Evolutionary conservation across 2,329 filamentous ascomycete species (phyloP).

Genomic region (Alternaria sp.): DNA sequence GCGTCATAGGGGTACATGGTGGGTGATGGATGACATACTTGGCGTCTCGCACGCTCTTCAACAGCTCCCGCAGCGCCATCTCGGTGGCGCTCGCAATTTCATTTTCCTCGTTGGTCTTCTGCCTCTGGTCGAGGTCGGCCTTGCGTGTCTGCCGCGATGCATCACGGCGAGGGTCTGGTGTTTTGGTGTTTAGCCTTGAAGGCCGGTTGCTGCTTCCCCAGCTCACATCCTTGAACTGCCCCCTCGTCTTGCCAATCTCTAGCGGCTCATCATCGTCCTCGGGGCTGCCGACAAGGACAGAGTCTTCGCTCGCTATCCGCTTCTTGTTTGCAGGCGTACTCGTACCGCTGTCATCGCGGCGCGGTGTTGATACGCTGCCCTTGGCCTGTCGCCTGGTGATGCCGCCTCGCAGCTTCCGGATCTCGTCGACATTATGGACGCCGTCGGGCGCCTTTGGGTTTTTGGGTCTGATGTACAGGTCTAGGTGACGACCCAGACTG

Average conservation of each 20-base stretch:
- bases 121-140: slow-evolving; percentile 69
- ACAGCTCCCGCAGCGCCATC: slow-evolving; percentile 81
- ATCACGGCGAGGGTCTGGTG: slow-evolving; percentile 51
- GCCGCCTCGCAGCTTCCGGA: slow-evolving; percentile 79
- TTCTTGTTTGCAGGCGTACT: slow-evolving; percentile 34
- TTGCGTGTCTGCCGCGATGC: slow-evolving; percentile 55
- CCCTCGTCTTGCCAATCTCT: slow-evolving; percentile 43
- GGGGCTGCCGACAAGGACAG: slow-evolving; percentile 37
- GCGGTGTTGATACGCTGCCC: slow-evolving; percentile 60
- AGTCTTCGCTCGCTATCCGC: slow-evolving; percentile 36
- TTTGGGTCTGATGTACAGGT: slow-evolving; percentile 92
- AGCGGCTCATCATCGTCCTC: slow-evolving; percentile 27
- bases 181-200: slow-evolving; percentile 55
- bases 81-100: slow-evolving; percentile 87
- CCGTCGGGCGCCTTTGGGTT: slow-evolving; percentile 89
- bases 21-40: slow-evolving; percentile 63
- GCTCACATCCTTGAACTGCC: slow-evolving; percentile 66
- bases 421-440: slow-evolving; percentile 88
- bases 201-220: slow-evolving; percentile 84
- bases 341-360: slow-evolving; percentile 59
- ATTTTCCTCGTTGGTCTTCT: slow-evolving; percentile 71
- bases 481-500: slow-evolving; percentile 89
- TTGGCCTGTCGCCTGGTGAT: slow-evolving; percentile 88
- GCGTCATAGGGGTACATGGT: not conserved
- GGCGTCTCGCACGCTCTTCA: slow-evolving; percentile 82